Percentiles rank a stretch among this genome's conserved stretches.
These are phyloP conservation scores for Erythrophleum fordii DNA, from an alignment of 306 rosid species.

Conservation along the genomic window DNA sequence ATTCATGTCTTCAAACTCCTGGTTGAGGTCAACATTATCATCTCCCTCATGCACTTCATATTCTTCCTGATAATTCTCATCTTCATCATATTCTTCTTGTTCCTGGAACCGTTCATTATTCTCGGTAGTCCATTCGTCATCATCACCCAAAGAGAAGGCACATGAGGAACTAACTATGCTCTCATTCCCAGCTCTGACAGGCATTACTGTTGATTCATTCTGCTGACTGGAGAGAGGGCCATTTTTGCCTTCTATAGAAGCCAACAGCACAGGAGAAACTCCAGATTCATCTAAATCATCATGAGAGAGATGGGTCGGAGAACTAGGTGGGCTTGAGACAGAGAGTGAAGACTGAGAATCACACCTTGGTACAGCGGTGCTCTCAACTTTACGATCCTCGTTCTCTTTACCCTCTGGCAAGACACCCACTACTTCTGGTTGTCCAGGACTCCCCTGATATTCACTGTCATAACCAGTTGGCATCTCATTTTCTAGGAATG, in stretches of 20 bases:
- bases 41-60: slow-evolving; percentile 92
- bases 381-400: slow-evolving; percentile 55
- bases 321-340: slow-evolving; percentile 90
- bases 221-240: slow-evolving; percentile 48
- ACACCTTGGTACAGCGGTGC: slow-evolving; percentile 60
- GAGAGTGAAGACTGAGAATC: slow-evolving; percentile 97
- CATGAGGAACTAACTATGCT: slow-evolving; percentile 47
- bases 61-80: slow-evolving; percentile 90
- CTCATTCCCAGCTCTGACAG: slow-evolving; percentile 53
- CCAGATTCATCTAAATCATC: slow-evolving; percentile 89
- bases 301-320: slow-evolving; percentile 94
- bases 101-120: slow-evolving; percentile 80
- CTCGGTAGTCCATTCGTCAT: slow-evolving; percentile 90
- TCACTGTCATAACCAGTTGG: slow-evolving; percentile 55
- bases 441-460: slow-evolving; percentile 47
- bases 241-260: slow-evolving; percentile 56
- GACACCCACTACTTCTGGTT: slow-evolving; percentile 54
- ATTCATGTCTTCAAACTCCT: slow-evolving; percentile 66
- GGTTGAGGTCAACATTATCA: slow-evolving; percentile 65
- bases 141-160: slow-evolving; percentile 66
- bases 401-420: slow-evolving; percentile 56
- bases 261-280: slow-evolving; percentile 61
- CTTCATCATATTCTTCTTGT: slow-evolving; percentile 98
- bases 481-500: slow-evolving; percentile 62
- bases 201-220: slow-evolving; percentile 47